phyloP scores from a whole-genome alignment of 257 asterid genomes.

The Craterostigma plantagineum region DNA sequence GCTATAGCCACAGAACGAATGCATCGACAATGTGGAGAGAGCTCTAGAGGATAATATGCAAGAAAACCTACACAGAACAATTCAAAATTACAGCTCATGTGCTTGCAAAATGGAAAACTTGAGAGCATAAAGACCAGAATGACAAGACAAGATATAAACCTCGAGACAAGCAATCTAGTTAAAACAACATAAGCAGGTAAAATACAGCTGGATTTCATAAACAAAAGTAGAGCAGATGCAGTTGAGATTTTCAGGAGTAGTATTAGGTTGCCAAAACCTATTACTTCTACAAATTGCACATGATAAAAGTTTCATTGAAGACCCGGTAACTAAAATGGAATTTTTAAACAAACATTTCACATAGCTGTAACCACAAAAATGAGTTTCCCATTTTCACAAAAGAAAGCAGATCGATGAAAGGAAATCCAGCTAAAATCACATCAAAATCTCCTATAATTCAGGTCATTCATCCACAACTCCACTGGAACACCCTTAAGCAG shows the following conservation, averaged over 20 bases:
- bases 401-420: too few species aligned
- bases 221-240: slow-evolving; percentile 11
- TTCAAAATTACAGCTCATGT: neutral
- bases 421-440: too few species aligned
- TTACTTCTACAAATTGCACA: slow-evolving; percentile 13
- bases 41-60: slow-evolving; percentile 16
- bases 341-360: neutral
- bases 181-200: neutral
- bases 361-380: neutral
- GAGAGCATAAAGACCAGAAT: neutral
- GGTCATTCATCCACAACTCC: too few species aligned
- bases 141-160: slow-evolving; percentile 1
- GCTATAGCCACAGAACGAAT: slow-evolving; percentile 18
- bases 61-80: slow-evolving; percentile 21
- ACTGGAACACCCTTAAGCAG: too few species aligned
- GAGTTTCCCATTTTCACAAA: neutral
- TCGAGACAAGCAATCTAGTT: neutral
- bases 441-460: too few species aligned
- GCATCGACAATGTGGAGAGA: slow-evolving; percentile 9
- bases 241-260: slow-evolving; percentile 14
- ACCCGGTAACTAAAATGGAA: slow-evolving; percentile 13
- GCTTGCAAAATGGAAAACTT: too few species aligned
- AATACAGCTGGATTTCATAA: neutral
- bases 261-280: slow-evolving; percentile 14
- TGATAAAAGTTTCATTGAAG: slow-evolving; percentile 29